Conservation (phyloP, 1,284 basidiomycete species). For the Bondarzewia mesenterica region DNA sequence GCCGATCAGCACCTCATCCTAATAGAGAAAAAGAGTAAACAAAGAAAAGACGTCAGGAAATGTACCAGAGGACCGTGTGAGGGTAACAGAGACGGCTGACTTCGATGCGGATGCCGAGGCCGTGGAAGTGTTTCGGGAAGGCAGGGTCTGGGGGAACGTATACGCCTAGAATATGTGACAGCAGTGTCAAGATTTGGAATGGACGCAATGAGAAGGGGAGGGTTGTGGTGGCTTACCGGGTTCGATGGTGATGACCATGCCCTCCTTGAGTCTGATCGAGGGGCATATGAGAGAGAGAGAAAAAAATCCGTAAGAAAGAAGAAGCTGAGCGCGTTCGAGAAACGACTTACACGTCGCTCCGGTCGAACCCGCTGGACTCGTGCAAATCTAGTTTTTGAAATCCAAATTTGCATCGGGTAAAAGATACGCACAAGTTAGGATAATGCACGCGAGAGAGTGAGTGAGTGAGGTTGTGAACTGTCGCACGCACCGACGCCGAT, state of each 20-base stretch:
- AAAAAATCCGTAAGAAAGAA: constrained; percentile 10
- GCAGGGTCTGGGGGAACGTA: constrained; percentile 75
- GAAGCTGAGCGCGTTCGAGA: no score
- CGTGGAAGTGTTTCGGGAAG: constrained; percentile 84
- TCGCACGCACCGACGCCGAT: constrained; percentile 66
- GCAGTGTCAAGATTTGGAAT: neutral
- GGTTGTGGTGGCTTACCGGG: constrained; percentile 62
- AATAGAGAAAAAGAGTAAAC: neutral
- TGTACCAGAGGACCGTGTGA: no score
- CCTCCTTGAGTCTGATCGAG: constrained; percentile 47
- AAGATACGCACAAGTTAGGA: constrained; percentile 2
- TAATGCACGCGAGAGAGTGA: constrained; percentile 5
- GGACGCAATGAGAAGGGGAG: neutral
- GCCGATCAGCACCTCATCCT: constrained; percentile 80
- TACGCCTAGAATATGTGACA: constrained; percentile 37
- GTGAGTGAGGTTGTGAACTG: neutral
- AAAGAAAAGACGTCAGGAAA: neutral
- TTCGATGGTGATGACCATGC: constrained; percentile 86
- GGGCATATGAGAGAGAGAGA: neutral
- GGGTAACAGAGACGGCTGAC: neutral
- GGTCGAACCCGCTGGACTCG: constrained; percentile 54
- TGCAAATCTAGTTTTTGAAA: constrained; percentile 56
- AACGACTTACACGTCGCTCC: constrained; percentile 28
- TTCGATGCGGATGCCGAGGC: constrained; percentile 85
- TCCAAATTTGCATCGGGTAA: neutral